A percentile compares a stretch with the other conserved stretches of the same genome.
These are phyloP conservation scores for Jackrogersella minutella DNA, from an alignment of 495 filamentous ascomycete genomes.

Conservation along the genomic window DNA sequence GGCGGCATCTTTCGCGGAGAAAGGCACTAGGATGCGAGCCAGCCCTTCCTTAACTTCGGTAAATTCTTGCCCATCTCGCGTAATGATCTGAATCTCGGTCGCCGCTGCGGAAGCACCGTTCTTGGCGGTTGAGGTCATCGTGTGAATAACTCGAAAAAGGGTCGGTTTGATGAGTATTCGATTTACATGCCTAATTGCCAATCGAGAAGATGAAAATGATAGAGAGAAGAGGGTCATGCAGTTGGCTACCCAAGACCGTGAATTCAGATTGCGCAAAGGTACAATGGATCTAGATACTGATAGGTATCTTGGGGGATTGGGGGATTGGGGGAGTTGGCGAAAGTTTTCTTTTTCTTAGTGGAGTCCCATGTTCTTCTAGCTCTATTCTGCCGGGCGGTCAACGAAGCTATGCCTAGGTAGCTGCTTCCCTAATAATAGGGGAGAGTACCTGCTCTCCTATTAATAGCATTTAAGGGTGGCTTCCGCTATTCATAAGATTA, in stretches of 20 bases:
- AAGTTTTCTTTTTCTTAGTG: conserved; percentile 5
- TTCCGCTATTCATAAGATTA: no score
- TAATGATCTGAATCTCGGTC: conserved; percentile 46
- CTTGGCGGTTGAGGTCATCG: conserved; percentile 26
- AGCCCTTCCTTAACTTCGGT: conserved; percentile 56
- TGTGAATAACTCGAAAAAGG: conserved; percentile 30
- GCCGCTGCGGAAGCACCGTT: conserved; percentile 37
- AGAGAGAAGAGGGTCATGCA: conserved; percentile 28
- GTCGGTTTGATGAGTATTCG: conserved; percentile 3
- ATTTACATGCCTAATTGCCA: conserved; percentile 26
- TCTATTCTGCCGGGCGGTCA: conserved; percentile 28
- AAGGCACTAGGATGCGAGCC: conserved; percentile 56
- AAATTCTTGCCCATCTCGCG: conserved; percentile 51
- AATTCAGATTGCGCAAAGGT: not conserved
- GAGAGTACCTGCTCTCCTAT: not conserved
- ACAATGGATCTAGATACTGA: no score
- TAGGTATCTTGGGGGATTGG: not conserved
- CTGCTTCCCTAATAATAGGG: not conserved
- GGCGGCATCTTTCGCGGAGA: conserved; percentile 40
- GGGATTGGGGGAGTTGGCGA: not conserved
- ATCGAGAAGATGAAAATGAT: not conserved
- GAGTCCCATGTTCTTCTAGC: not conserved
- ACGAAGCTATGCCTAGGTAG: conserved; percentile 6
- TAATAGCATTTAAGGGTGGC: not conserved
- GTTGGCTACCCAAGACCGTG: not conserved